Conservation (phyloP, 352 stramenopile genomes). For the Pythium apleroticum region DNA sequence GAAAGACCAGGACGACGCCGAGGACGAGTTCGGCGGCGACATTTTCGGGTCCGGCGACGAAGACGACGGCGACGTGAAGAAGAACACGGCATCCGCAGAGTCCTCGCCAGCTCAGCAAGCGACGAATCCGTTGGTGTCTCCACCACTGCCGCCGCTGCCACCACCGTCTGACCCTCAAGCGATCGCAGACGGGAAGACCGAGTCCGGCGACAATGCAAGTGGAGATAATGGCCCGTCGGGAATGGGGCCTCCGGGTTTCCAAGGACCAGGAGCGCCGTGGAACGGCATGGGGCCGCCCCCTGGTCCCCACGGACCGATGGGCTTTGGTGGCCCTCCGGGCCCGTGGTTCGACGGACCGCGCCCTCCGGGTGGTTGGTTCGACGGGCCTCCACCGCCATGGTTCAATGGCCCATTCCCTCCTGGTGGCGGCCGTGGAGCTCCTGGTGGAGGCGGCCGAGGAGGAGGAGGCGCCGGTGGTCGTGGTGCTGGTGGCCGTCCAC, state of each 20-base stretch:
- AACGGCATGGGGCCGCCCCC: constrained; percentile 35
- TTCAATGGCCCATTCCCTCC: constrained; percentile 79
- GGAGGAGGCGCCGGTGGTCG: constrained; percentile 38
- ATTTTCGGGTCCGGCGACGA: constrained; percentile 77
- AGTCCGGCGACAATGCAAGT: constrained; percentile 5
- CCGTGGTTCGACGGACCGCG: constrained; percentile 75
- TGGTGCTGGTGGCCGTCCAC: constrained; percentile 46
- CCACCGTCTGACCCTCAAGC: constrained; percentile 18
- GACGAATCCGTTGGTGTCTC: neutral
- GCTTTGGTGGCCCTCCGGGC: constrained; percentile 48
- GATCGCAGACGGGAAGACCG: neutral
- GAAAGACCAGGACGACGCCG: constrained; percentile 66
- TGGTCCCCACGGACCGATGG: constrained; percentile 44
- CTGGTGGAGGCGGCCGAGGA: constrained; percentile 43
- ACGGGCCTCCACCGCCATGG: constrained; percentile 69
- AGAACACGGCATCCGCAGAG: constrained; percentile 30
- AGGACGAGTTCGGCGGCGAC: constrained; percentile 86
- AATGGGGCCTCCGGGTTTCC: constrained; percentile 13
- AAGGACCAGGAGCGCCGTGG: constrained; percentile 27
- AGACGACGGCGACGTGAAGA: constrained; percentile 32
- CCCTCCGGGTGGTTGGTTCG: constrained; percentile 72
- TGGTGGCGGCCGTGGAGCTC: constrained; percentile 35
- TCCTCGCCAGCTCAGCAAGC: constrained; percentile 18
- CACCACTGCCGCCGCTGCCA: constrained; percentile 41
- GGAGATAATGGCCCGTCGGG: constrained; percentile 14